Base-by-base conservation (phyloP, 768 basidiomycete genomes). In the Collybiopsis confluens region DNA sequence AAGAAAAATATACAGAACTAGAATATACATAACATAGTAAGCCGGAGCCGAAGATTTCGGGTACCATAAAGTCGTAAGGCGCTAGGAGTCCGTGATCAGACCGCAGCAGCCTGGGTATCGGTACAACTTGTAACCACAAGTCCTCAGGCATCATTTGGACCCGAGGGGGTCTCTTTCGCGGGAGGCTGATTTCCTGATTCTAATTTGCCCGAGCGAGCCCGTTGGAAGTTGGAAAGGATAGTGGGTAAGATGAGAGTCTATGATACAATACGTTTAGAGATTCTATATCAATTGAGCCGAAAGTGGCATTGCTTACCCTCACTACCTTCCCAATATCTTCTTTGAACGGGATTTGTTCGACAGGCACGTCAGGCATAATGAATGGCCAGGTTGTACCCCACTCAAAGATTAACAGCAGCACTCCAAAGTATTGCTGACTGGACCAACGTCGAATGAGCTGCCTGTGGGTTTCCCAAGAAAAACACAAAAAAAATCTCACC, bases 361-460 rank as follows among this genome's bases (percentile, higher is more conserved):
- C 56, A 33, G 61, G 63, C 30, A 64, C n/a, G 45, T 48, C 40
- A 13, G 62, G 64, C 57, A 63, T 59, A n/a, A 56, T 45, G 49
- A 62, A 65, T 21, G 65, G 65, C 65, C 65, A 66, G 6, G 62
- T 66, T 1, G 65, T 66, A 3, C 65, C 65, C 65, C 65, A 66
- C 33, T 66, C 65, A 40, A 65, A 65, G 5, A 65, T 54, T 23
- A 65, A 48, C 11, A 65, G 57, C 8, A 61, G 53, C 18, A 56
- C 55, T 13, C 62, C 62, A 42, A 63, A 65, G 30, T 56, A 58
- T 55, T 56, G 60, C 24, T 57, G 61, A 7, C 64, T 57, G 45
- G n/a, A n/a, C n/a, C n/a, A n/a, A n/a, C n/a, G n/a, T n/a, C n/a
- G n/a, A n/a, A n/a, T n/a, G n/a, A n/a, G n/a, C n/a, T n/a, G n/a